Conservation (phyloP, 2,329 filamentous ascomycete species). For the Nothophaeocryptopus gaeumannii region DNA sequence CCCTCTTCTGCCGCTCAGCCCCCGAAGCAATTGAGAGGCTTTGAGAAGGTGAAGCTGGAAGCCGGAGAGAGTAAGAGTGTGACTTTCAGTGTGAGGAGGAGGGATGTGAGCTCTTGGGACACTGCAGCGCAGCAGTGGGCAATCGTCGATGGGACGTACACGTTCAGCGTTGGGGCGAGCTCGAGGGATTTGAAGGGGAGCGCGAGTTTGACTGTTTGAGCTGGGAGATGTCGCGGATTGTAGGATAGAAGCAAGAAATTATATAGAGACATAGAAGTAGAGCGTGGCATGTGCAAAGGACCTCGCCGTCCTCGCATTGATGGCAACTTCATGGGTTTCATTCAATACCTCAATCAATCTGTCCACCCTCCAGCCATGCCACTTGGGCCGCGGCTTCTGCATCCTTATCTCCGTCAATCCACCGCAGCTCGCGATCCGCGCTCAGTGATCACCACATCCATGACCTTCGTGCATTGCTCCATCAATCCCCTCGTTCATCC, state of each 20-base stretch:
- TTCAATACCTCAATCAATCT: no score
- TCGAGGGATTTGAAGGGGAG: conserved; percentile 14
- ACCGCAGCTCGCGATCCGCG: no score
- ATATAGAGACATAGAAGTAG: background rate
- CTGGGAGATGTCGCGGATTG: background rate
- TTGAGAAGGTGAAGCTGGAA: conserved; percentile 38
- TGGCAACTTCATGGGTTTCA: no score
- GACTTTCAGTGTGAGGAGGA: conserved; percentile 21
- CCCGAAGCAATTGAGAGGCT: conserved; percentile 43
- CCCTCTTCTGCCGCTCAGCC: conserved; percentile 47
- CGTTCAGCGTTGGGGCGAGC: conserved; percentile 10
- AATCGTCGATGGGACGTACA: conserved; percentile 7
- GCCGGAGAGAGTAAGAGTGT: conserved; percentile 21
- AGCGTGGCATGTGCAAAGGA: no score
- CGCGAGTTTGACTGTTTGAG: conserved; percentile 2
- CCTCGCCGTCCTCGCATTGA: no score
- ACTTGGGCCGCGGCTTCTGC: no score
- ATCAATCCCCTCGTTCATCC: no score
- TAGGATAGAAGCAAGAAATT: background rate
- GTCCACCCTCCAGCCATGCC: no score
- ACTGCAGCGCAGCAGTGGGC: conserved; percentile 47
- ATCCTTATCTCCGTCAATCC: no score
- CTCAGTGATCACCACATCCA: no score
- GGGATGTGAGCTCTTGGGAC: conserved; percentile 27
- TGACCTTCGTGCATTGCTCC: no score